Base-by-base conservation (phyloP, 2,329 filamentous ascomycete species). In the Leptoxyphium fumago region DNA sequence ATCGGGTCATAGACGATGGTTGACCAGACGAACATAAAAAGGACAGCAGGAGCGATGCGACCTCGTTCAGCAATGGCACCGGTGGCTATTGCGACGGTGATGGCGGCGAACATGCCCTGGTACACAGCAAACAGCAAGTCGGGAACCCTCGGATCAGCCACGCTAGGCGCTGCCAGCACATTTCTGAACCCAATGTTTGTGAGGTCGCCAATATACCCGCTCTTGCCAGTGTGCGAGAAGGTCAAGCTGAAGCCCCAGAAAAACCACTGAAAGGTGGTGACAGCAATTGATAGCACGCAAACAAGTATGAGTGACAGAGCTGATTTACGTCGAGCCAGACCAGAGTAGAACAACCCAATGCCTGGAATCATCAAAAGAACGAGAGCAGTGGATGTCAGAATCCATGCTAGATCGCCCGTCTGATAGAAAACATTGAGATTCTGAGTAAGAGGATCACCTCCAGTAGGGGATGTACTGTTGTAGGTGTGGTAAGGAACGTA, bases 11-110 rank as follows among this genome's bases (percentile, higher is more conserved):
- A 94, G 60, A 94, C 82, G 46, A 94, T 60, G 5, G 87, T 94
- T 1, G 82, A 74, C 87, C 87, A 94, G 61, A 94, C 69, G 58
- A 94, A 89, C 80, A 93, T 91, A 72, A 94, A 94, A 57, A 94
- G 72, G 52, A 94, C 77, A 61, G 82, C 87, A 10, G 87, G 86
- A 5, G 91, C 76, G 79, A 93, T 88, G 48, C 86, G 78, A 48
- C 87, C 87, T 52, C 87, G 76, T 62, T 94, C 87, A 42, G 86
- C 85, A 29, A 87, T 83, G 41, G 86, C 86, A 48, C 86, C 86
- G 32, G 86, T 80, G 5, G 84, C 84, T 39, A 94, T 76, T 39
- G 86, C 85, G 39, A 93, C 84, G 30, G 82, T 78, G 55, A 6
- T 17, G 11, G 38, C 5, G 10, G 38, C 38, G 21, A 40, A 40